phyloP scores from a whole-genome alignment of 257 asterid genomes.

The Ocimum tenuiflorum region DNA sequence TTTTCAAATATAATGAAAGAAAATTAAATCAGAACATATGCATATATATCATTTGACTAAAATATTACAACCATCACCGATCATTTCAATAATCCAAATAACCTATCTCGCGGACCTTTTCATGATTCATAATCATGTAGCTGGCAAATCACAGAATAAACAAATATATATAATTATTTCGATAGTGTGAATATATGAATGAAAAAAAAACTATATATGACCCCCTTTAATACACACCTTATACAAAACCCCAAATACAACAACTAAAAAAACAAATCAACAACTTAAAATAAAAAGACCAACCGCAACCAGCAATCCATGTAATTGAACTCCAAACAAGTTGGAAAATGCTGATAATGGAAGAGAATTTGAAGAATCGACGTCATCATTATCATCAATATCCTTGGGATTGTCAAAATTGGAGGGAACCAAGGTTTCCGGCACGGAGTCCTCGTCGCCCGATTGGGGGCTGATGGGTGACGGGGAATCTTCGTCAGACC shows the following conservation, averaged over 20 bases:
- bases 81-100: no score
- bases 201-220: background rate
- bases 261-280: slow-evolving; percentile 2
- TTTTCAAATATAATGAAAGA: no score
- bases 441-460: slow-evolving; percentile 49
- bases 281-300: slow-evolving; percentile 21
- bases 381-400: slow-evolving; percentile 33
- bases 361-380: slow-evolving; percentile 34
- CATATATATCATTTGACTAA: no score
- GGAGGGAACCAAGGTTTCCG: slow-evolving; percentile 73
- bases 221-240: slow-evolving; percentile 2
- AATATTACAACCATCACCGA: no score
- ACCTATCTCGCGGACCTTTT: no score
- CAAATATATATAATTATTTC: background rate
- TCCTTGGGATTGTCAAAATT: slow-evolving; percentile 58
- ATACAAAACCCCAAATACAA: background rate
- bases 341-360: slow-evolving; percentile 16
- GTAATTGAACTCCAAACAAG: slow-evolving; percentile 24
- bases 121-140: no score
- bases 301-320: slow-evolving; percentile 23
- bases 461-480: slow-evolving; percentile 48
- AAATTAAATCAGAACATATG: no score
- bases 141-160: no score
- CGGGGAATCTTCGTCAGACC: slow-evolving; percentile 35
- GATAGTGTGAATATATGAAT: background rate